These are phyloP conservation scores for Chloris gayana DNA, from an alignment of 176 grass and related monocot genomes.

Conservation along the genomic window DNA sequence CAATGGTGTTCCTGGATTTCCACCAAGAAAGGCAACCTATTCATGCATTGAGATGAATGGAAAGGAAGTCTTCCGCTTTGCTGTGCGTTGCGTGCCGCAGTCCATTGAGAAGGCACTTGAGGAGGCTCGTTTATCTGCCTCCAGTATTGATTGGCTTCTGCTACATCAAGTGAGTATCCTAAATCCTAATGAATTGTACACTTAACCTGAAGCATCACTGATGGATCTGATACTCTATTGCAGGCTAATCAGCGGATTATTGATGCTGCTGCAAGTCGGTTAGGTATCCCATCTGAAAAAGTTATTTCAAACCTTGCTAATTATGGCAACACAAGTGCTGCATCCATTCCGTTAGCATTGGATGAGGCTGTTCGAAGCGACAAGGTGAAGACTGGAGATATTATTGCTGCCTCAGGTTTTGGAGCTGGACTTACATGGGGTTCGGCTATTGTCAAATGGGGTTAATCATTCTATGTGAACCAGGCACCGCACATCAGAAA, in stretches of 20 bases:
- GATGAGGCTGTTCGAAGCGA: constrained; percentile 81
- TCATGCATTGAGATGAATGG: constrained; percentile 95
- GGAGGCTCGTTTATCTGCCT: constrained; percentile 67
- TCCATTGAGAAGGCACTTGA: constrained; percentile 82
- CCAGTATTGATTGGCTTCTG: constrained; percentile 87
- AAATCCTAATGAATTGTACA: constrained; percentile 14
- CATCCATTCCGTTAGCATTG: constrained; percentile 94
- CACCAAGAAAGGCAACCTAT: constrained; percentile 72
- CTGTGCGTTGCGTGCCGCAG: constrained; percentile 74
- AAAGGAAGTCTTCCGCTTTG: constrained; percentile 97
- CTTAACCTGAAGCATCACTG: background rate
- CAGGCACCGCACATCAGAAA: background rate
- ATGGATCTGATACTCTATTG: constrained; percentile 21
- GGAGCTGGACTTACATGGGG: constrained; percentile 98
- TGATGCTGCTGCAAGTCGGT: constrained; percentile 73
- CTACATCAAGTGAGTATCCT: constrained; percentile 83
- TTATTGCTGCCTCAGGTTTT: constrained; percentile 77
- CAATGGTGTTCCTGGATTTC: constrained; percentile 67
- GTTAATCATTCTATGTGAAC: constrained; percentile 7
- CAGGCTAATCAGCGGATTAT: constrained; percentile 94
- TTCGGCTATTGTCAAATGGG: constrained; percentile 79
- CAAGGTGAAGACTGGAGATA: constrained; percentile 75
- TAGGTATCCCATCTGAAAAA: constrained; percentile 86
- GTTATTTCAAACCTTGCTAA: constrained; percentile 92
- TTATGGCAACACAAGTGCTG: constrained; percentile 91